These are phyloP conservation scores for Porphyra umbilicalis DNA, from an alignment of 31 red algal species.

Conservation along the genomic window DNA sequence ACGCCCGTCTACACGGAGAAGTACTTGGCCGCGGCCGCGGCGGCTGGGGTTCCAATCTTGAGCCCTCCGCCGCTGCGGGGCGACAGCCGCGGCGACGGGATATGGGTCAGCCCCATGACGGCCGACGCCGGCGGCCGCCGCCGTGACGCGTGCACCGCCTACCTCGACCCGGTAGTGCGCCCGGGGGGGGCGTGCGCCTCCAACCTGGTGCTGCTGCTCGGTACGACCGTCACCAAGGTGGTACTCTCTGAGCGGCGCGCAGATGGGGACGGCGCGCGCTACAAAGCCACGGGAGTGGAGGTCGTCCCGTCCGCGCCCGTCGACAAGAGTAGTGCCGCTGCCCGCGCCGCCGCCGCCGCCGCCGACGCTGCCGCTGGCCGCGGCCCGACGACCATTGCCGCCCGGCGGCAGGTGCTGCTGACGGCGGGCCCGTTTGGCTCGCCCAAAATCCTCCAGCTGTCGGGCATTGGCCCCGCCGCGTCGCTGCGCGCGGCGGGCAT, in stretches of 20 bases:
- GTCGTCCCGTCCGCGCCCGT: background rate
- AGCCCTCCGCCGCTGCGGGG: background rate
- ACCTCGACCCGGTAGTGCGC: background rate
- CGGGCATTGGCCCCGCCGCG: constrained; percentile 35
- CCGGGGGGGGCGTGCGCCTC: constrained; percentile 9
- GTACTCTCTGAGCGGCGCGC: no score
- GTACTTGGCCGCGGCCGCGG: background rate
- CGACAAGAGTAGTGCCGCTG: no score
- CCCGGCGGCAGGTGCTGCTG: constrained; percentile 22
- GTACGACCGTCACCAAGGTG: constrained; percentile 12
- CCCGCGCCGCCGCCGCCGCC: no score
- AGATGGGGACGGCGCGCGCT: no score
- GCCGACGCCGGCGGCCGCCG: constrained; percentile 3
- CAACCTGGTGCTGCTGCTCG: constrained; percentile 1
- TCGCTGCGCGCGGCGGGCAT: constrained; percentile 20
- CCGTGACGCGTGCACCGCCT: constrained; percentile 10
- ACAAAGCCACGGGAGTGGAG: background rate
- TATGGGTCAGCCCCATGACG: constrained; percentile 5
- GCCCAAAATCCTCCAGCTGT: constrained; percentile 40
- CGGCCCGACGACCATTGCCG: background rate
- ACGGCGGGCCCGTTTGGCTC: constrained; percentile 50
- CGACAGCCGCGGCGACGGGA: background rate
- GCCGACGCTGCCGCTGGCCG: constrained; percentile 9
- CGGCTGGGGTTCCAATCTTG: background rate
- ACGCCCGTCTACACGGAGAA: background rate